Evolutionary conservation across 2,329 filamentous ascomycete genomes (phyloP).

Genomic region (Elsinoe necatrix): DNA sequence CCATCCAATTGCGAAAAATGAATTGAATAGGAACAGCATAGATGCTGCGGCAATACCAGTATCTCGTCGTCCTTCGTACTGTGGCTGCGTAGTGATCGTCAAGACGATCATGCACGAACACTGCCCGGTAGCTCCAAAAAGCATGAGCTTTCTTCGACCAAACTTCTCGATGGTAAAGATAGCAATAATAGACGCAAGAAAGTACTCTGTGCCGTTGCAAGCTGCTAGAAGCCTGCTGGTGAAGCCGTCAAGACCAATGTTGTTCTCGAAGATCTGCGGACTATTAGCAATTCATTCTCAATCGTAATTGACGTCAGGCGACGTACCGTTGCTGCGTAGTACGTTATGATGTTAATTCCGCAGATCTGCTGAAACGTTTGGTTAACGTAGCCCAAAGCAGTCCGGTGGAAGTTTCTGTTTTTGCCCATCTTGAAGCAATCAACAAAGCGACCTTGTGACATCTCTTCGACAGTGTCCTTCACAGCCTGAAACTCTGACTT

Average conservation of each 20-base stretch:
- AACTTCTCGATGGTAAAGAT: constrained; percentile 27
- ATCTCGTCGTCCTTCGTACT: constrained; percentile 15
- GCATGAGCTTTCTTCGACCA: constrained; percentile 25
- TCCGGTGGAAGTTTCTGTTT: constrained; percentile 29
- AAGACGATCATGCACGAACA: constrained; percentile 22
- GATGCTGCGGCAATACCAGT: constrained; percentile 32
- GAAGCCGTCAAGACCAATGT: constrained; percentile 20
- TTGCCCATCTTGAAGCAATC: constrained; percentile 25
- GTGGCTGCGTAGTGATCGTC: background rate
- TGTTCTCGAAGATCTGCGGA: constrained; percentile 18
- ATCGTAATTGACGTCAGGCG: background rate
- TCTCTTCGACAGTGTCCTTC: constrained; percentile 45
- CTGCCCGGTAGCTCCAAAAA: constrained; percentile 25
- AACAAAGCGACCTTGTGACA: constrained; percentile 24
- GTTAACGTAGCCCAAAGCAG: constrained; percentile 27
- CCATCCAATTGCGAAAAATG: constrained; percentile 32
- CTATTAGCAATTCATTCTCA: background rate
- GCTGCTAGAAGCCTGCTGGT: constrained; percentile 22
- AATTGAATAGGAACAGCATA: constrained; percentile 32
- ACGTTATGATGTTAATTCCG: constrained; percentile 26
- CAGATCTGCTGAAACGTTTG: constrained; percentile 26
- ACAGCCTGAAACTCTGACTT: constrained; percentile 43
- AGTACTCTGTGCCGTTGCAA: constrained; percentile 26
- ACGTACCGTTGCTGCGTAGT: constrained; percentile 10
- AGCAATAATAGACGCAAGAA: constrained; percentile 22